A percentile compares a stretch with the other conserved stretches of the same genome.
Evolutionary conservation across 208 protist genomes (phyloP).

Genomic region (Trypanosoma cruzi): DNA sequence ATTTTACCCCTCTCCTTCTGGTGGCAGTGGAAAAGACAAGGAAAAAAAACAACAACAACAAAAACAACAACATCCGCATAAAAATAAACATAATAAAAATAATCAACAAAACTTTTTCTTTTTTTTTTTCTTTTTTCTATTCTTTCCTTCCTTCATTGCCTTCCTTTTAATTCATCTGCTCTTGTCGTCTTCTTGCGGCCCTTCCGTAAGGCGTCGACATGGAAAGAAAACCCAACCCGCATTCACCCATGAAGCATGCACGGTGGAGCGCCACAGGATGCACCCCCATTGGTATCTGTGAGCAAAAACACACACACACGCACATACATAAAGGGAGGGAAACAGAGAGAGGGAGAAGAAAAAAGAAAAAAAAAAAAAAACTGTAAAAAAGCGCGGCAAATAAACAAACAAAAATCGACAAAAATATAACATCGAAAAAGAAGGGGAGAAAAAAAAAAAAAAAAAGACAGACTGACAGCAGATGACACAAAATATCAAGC

Average conservation of each 20-base stretch:
- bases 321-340: not conserved
- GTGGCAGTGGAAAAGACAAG: not conserved
- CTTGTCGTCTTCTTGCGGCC: too few species aligned
- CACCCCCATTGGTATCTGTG: constrained; percentile 10
- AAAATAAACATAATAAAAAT: constrained; percentile 3
- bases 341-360: not conserved
- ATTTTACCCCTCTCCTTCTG: not conserved
- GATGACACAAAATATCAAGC: too few species aligned
- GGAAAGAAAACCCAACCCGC: constrained; percentile 1
- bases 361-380: not conserved
- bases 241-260: not conserved
- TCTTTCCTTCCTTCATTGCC: too few species aligned
- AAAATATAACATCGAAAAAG: not conserved
- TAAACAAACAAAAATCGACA: not conserved
- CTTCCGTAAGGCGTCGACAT: too few species aligned
- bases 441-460: constrained; percentile 1
- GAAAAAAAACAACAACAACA: not conserved
- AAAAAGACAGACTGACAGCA: too few species aligned
- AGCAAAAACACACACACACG: constrained; percentile 4
- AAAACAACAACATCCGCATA: not conserved
- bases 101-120: too few species aligned
- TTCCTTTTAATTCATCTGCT: too few species aligned
- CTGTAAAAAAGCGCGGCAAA: too few species aligned
- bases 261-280: constrained; percentile 15
- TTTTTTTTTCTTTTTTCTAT: too few species aligned